These are phyloP conservation scores for Claviceps purpurea DNA, from an alignment of 2,329 filamentous ascomycete genomes.

Conservation along the genomic window DNA sequence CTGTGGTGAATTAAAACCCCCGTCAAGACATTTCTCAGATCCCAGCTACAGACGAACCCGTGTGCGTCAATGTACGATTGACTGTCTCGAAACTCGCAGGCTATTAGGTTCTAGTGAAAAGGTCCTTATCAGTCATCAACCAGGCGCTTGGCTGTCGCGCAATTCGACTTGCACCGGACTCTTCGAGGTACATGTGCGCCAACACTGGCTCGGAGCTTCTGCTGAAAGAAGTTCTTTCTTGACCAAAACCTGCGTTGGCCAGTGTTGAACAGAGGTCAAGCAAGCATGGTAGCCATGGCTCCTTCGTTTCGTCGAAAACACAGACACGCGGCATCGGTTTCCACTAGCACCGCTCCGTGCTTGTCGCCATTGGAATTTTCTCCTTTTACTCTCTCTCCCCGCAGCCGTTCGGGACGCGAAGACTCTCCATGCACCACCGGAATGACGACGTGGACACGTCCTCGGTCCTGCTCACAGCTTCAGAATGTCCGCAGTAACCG, in stretches of 20 bases:
- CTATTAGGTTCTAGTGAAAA: background rate
- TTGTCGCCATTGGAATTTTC: constrained; percentile 2
- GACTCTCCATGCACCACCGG: background rate
- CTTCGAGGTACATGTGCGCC: background rate
- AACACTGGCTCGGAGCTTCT: background rate
- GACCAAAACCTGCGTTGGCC: background rate
- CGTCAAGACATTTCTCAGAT: background rate
- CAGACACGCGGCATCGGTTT: constrained; percentile 1
- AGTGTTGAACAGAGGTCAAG: background rate
- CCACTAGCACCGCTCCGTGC: background rate
- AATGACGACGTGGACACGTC: background rate
- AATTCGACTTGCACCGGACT: background rate
- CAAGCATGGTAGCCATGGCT: background rate
- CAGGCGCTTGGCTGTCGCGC: background rate
- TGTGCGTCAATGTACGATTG: background rate
- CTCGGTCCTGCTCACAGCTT: background rate
- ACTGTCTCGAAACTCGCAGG: background rate
- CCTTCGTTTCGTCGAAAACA: background rate
- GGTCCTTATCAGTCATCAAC: background rate
- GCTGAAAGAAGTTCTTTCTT: background rate
- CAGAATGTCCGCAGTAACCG: background rate
- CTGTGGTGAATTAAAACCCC: background rate
- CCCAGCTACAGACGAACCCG: background rate
- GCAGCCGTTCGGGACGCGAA: constrained; percentile 3
- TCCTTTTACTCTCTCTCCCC: constrained; percentile 4